A percentile compares a stretch with the other conserved stretches of the same genome.
Evolutionary conservation across 140 eudicot species (phyloP).

Genomic region (Anethum foeniculum): DNA sequence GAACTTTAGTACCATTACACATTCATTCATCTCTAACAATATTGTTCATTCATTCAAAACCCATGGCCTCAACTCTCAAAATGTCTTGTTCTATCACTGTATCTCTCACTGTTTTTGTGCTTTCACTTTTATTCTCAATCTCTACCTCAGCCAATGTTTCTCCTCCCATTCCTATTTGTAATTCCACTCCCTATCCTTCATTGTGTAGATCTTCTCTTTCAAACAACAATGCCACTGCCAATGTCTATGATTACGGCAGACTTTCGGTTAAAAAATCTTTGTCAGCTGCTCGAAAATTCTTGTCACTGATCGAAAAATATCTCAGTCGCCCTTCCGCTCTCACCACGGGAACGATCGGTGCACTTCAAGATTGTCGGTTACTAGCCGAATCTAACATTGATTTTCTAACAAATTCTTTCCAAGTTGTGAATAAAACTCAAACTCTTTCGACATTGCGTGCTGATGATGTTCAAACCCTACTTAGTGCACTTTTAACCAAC

Average conservation of each 20-base stretch:
- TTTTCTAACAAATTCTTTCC: constrained; percentile 5
- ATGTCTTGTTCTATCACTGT: background rate
- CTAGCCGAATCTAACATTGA: constrained; percentile 10
- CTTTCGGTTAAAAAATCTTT: constrained; percentile 65
- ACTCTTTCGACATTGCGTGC: constrained; percentile 30
- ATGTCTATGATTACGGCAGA: constrained; percentile 60
- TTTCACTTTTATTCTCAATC: constrained; percentile 10
- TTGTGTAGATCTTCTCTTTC: constrained; percentile 54
- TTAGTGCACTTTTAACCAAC: constrained; percentile 77
- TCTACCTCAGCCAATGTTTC: constrained; percentile 16
- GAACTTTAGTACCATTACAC: background rate
- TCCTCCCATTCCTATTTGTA: constrained; percentile 32
- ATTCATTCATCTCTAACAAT: background rate
- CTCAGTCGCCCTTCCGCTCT: constrained; percentile 32
- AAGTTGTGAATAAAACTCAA: constrained; percentile 32
- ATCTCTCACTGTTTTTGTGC: constrained; percentile 4
- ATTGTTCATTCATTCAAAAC: background rate
- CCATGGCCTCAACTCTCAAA: constrained; percentile 11
- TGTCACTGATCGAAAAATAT: constrained; percentile 35
- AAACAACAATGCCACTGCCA: constrained; percentile 44
- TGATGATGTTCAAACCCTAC: constrained; percentile 57
- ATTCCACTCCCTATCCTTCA: constrained; percentile 60
- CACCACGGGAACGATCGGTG: constrained; percentile 41
- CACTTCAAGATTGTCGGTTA: constrained; percentile 6
- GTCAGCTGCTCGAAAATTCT: constrained; percentile 48